A percentile compares a stretch with the other conserved stretches of the same genome.
Evolutionary conservation across 352 stramenopile genomes (phyloP).

Genomic region (Phytopythium aichiense): DNA sequence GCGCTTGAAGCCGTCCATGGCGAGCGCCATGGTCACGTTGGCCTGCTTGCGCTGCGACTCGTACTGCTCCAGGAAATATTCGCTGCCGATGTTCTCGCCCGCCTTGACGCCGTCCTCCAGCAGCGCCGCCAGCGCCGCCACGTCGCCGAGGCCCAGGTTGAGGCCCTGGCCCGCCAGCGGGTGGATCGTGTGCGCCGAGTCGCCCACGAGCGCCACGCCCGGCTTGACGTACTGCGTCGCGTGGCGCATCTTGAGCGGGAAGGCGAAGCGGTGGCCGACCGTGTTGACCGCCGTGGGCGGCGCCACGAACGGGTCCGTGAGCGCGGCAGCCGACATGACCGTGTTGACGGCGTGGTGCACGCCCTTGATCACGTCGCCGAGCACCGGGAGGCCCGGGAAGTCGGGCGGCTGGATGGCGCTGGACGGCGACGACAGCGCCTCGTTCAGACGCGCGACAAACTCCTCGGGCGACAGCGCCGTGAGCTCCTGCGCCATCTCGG

Average conservation of each 20-base stretch:
- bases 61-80: slow-evolving; percentile 82
- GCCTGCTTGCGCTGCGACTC: slow-evolving; percentile 83
- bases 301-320: slow-evolving; percentile 73
- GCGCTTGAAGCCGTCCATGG: slow-evolving; percentile 89
- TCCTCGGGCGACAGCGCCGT: slow-evolving; percentile 63
- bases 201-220: slow-evolving; percentile 89
- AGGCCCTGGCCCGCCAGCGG: slow-evolving; percentile 94
- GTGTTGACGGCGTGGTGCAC: slow-evolving; percentile 68
- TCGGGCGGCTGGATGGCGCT: slow-evolving; percentile 42
- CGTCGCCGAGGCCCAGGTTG: slow-evolving; percentile 93
- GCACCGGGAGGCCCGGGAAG: slow-evolving; percentile 75
- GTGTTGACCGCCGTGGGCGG: slow-evolving; percentile 64
- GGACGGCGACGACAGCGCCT: slow-evolving; percentile 58
- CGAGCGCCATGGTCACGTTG: slow-evolving; percentile 79
- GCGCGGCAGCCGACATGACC: slow-evolving; percentile 67
- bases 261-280: slow-evolving; percentile 74
- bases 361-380: slow-evolving; percentile 74
- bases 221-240: slow-evolving; percentile 83
- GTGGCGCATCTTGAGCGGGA: slow-evolving; percentile 89
- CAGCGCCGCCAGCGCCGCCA: slow-evolving; percentile 67
- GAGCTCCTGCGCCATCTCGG: slow-evolving; percentile 79
- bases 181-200: slow-evolving; percentile 96
- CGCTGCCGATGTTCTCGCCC: slow-evolving; percentile 73
- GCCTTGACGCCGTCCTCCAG: slow-evolving; percentile 74
- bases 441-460: slow-evolving; percentile 80